Base-by-base conservation (phyloP, 768 basidiomycete genomes). In the Russula brevipes region DNA sequence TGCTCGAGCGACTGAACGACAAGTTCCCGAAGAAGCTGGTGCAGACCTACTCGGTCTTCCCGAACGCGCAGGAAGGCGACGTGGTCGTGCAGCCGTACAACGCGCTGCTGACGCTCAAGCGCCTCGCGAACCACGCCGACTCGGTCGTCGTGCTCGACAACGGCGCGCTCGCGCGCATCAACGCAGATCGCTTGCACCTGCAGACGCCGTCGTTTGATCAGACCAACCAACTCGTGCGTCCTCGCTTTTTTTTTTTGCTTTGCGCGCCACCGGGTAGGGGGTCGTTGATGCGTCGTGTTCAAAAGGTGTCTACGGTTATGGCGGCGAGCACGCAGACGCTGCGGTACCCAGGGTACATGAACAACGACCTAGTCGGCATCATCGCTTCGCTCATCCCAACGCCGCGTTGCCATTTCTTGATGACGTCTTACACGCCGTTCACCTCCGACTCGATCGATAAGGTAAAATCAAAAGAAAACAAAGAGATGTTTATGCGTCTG, bases 71-170 rank as follows among this genome's bases (percentile, higher is more conserved):
- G 67, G 94, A 96, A 69, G 87, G 91, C 41, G 97, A 98, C 69
- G 95, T 99, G 60, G 95, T 99, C 57, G 97, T 99, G 6, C 97
- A 98, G 71, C 97, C 97, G 5, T 99, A 99, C 76, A 99, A 99
- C 74, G 93, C 93, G 1, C 74, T 99, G 54, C 80, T 98, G 17
- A 93, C 97, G 2, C 81, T 98, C 56, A 97, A 97, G 73, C 84
- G 97, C 11, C 79, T 99, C 41, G 91, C 93, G 7, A 94, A 98
- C 72, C 93, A 97, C 69, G 97, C 97, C 0, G 97, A 99, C 73
- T 91, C 91, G 5, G 96, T 98, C 45, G 93, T 99, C 38, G 97
- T 99, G 3, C 82, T 99, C 50, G 97, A 99, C 69, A 98, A 99
- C 70, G 90, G 94, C 30, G 97, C 97, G 36, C 77, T 99, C 46